Evolutionary conservation across 2,329 filamentous ascomycete species (phyloP).

Genomic region (Aureobasidium sp.): DNA sequence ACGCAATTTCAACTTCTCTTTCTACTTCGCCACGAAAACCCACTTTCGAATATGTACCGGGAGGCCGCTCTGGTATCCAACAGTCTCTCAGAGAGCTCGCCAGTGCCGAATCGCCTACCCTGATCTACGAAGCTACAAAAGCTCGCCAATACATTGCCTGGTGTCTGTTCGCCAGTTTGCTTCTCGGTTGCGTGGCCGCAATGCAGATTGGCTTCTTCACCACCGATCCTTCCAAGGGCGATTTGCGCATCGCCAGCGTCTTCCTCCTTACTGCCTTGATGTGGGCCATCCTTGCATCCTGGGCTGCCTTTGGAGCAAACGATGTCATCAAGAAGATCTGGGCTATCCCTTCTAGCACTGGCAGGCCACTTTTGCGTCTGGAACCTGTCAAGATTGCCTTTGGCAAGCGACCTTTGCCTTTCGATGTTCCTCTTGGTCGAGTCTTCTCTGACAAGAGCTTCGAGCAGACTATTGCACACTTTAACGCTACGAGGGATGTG

Average conservation of each 20-base stretch:
- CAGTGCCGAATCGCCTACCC: neutral
- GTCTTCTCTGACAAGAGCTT: neutral
- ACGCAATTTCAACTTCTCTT: too few species aligned
- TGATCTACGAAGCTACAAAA: constrained; percentile 8
- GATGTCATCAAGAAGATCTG: neutral
- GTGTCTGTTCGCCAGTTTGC: neutral
- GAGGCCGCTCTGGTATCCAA: neutral
- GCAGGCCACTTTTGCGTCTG: neutral
- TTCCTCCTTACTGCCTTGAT: neutral
- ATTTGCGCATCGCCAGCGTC: neutral
- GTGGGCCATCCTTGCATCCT: neutral
- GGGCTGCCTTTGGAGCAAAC: neutral
- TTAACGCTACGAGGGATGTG: neutral
- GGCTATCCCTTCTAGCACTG: neutral
- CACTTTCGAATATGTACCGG: neutral
- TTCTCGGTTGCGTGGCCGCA: neutral
- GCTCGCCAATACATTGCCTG: neutral
- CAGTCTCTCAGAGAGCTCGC: neutral
- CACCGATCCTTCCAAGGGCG: neutral
- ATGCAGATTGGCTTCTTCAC: neutral
- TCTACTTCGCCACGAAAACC: neutral
- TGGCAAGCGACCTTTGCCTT: neutral
- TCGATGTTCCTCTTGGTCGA: neutral
- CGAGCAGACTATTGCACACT: neutral
- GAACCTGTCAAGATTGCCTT: neutral